These are phyloP conservation scores for Staphylotrichum longicolle DNA, from an alignment of 495 filamentous ascomycete species.

Conservation along the genomic window DNA sequence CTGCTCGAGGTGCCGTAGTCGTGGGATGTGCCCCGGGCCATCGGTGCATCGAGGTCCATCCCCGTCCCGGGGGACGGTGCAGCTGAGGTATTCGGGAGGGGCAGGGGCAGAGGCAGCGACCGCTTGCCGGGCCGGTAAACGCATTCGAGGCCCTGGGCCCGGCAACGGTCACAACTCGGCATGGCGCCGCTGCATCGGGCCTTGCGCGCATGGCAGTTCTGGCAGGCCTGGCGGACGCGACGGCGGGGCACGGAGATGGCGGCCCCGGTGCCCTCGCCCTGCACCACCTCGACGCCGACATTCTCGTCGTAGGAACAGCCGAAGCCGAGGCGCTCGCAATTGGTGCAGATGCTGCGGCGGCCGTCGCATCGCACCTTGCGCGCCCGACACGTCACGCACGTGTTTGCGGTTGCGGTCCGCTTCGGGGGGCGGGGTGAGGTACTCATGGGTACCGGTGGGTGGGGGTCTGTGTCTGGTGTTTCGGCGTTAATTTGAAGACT, in stretches of 20 bases:
- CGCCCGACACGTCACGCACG: conserved; percentile 48
- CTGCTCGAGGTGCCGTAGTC: conserved; percentile 26
- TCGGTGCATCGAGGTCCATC: conserved; percentile 18
- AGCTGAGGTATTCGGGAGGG: neutral
- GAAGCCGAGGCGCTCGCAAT: conserved; percentile 51
- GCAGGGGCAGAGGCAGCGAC: conserved; percentile 27
- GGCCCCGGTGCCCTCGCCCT: conserved; percentile 26
- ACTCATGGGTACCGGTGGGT: conserved; percentile 20
- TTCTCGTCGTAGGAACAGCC: conserved; percentile 49
- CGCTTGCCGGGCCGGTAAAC: conserved; percentile 49
- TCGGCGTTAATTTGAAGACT: neutral
- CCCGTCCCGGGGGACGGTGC: conserved; percentile 6
- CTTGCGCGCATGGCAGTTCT: conserved; percentile 49
- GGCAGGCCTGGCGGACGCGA: conserved; percentile 49
- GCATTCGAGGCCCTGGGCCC: conserved; percentile 48
- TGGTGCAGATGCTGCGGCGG: conserved; percentile 43
- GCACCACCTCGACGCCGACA: conserved; percentile 31
- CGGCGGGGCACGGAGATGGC: conserved; percentile 45
- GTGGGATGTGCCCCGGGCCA: conserved; percentile 17
- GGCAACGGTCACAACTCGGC: conserved; percentile 49
- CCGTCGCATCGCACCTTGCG: conserved; percentile 54
- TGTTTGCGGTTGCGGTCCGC: conserved; percentile 31
- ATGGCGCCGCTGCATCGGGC: conserved; percentile 49
- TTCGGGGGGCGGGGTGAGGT: conserved; percentile 34
- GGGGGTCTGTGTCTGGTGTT: neutral